Percentiles rank a stretch among this genome's conserved stretches.
These are phyloP conservation scores for Arthrobotrys megalospora DNA, from an alignment of 2,329 filamentous ascomycete genomes.

Conservation along the genomic window DNA sequence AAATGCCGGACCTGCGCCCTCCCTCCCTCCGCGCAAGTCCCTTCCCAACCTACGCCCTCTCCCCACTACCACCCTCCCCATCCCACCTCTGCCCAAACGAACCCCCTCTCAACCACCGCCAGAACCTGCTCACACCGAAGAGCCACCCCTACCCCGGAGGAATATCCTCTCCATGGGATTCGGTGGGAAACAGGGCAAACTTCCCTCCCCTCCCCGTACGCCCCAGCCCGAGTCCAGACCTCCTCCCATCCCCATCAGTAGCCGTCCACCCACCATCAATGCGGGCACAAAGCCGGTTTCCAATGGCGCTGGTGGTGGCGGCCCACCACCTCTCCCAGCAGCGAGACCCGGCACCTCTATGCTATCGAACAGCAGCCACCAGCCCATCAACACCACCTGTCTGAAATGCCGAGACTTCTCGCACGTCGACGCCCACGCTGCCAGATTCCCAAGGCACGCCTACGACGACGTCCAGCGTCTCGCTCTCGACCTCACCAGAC, in stretches of 20 bases:
- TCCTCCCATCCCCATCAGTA: slow-evolving; percentile 62
- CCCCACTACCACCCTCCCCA: not conserved
- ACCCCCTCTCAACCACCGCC: not conserved
- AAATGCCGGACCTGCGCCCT: not conserved
- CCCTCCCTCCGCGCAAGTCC: slow-evolving; percentile 20
- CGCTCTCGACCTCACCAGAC: slow-evolving; percentile 81
- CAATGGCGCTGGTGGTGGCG: not conserved
- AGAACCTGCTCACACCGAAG: not conserved
- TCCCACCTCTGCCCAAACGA: slow-evolving; percentile 33
- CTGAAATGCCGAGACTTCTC: slow-evolving; percentile 91
- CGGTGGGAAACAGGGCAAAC: slow-evolving; percentile 56
- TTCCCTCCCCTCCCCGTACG: slow-evolving; percentile 67
- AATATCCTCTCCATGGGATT: slow-evolving; percentile 37
- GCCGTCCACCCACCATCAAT: slow-evolving; percentile 54
- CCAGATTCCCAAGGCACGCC: slow-evolving; percentile 77
- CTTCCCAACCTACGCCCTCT: slow-evolving; percentile 9
- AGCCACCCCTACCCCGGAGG: slow-evolving; percentile 25
- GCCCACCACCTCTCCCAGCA: slow-evolving; percentile 32
- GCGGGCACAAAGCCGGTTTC: slow-evolving; percentile 33
- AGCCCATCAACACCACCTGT: slow-evolving; percentile 73
- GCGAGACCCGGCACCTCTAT: slow-evolving; percentile 45
- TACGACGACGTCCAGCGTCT: slow-evolving; percentile 79
- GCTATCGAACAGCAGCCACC: slow-evolving; percentile 66
- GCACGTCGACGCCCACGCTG: slow-evolving; percentile 81
- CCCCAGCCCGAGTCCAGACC: slow-evolving; percentile 64